Evolutionary conservation across 352 stramenopile genomes (phyloP).

Genomic region (Phytophthora pistaciae): DNA sequence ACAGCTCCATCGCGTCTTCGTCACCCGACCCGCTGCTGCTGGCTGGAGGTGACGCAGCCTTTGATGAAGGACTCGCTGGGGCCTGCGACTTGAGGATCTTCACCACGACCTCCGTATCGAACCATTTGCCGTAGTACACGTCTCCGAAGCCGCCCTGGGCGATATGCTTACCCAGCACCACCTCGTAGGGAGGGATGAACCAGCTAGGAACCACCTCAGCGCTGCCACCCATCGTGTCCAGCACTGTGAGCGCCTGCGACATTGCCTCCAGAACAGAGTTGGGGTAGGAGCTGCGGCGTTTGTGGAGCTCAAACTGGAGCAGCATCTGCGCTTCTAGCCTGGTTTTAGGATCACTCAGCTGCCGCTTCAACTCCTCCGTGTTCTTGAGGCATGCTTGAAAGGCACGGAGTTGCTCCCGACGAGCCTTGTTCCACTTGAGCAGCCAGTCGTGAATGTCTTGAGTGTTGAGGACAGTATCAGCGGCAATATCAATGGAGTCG

Average conservation of each 20-base stretch:
- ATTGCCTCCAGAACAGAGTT: slow-evolving; percentile 32
- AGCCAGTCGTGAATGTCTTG: slow-evolving; percentile 31
- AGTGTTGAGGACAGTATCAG: neutral
- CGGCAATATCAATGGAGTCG: slow-evolving; percentile 11
- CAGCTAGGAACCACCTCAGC: slow-evolving; percentile 31
- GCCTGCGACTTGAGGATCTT: slow-evolving; percentile 31
- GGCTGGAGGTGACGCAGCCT: slow-evolving; percentile 10
- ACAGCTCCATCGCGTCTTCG: slow-evolving; percentile 31
- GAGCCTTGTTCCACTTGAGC: slow-evolving; percentile 26
- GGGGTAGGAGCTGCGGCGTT: slow-evolving; percentile 31
- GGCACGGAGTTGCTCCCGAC: slow-evolving; percentile 25
- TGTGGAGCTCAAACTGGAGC: slow-evolving; percentile 37
- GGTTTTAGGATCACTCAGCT: slow-evolving; percentile 17
- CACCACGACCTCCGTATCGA: slow-evolving; percentile 39
- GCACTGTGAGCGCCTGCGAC: slow-evolving; percentile 10
- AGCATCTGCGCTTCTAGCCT: slow-evolving; percentile 34
- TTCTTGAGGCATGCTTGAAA: slow-evolving; percentile 30
- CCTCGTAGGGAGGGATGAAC: slow-evolving; percentile 42
- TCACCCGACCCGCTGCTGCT: slow-evolving; percentile 10
- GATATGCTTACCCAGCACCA: slow-evolving; percentile 28
- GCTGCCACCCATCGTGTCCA: slow-evolving; percentile 11
- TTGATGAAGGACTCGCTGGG: neutral
- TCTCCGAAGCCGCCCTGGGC: slow-evolving; percentile 25
- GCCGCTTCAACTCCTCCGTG: slow-evolving; percentile 11
- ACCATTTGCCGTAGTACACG: slow-evolving; percentile 41